Percentiles rank a stretch among this genome's conserved stretches.
Conservation (phyloP, 768 basidiomycete genomes). For the Ramaria rubella region DNA sequence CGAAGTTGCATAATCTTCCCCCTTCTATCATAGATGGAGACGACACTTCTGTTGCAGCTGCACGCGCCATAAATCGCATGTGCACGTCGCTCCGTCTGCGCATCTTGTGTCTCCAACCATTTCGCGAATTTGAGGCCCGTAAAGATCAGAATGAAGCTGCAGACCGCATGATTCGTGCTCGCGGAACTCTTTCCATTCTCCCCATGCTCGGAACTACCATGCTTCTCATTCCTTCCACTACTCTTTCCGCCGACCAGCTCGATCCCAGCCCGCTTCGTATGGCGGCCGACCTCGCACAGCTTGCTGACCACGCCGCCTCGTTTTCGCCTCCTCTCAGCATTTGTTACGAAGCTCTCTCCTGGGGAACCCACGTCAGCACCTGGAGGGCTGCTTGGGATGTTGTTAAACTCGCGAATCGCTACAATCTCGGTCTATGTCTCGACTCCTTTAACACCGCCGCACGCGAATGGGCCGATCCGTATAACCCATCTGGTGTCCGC, state of each 20-base stretch:
- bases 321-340: constrained; percentile 22
- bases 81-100: constrained; percentile 19
- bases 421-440: constrained; percentile 34
- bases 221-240: constrained; percentile 32
- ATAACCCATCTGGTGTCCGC: constrained; percentile 19
- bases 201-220: constrained; percentile 26
- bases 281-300: constrained; percentile 24
- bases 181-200: constrained; percentile 28
- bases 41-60: constrained; percentile 18
- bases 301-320: constrained; percentile 27
- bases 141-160: constrained; percentile 20
- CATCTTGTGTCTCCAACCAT: constrained; percentile 31
- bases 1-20: constrained; percentile 17
- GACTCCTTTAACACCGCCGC: constrained; percentile 35
- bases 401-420: constrained; percentile 25
- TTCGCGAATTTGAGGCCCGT: constrained; percentile 33
- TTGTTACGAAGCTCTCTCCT: constrained; percentile 30
- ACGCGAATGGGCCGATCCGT: constrained; percentile 35
- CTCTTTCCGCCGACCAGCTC: constrained; percentile 19
- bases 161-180: constrained; percentile 23
- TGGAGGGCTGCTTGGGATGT: constrained; percentile 36
- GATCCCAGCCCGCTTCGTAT: constrained; percentile 16
- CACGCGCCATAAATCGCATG: constrained; percentile 18
- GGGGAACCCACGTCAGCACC: constrained; percentile 29
- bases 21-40: constrained; percentile 19